Conservation (phyloP, 176 grass and related monocot genomes). For the Musa schizocarpa region DNA sequence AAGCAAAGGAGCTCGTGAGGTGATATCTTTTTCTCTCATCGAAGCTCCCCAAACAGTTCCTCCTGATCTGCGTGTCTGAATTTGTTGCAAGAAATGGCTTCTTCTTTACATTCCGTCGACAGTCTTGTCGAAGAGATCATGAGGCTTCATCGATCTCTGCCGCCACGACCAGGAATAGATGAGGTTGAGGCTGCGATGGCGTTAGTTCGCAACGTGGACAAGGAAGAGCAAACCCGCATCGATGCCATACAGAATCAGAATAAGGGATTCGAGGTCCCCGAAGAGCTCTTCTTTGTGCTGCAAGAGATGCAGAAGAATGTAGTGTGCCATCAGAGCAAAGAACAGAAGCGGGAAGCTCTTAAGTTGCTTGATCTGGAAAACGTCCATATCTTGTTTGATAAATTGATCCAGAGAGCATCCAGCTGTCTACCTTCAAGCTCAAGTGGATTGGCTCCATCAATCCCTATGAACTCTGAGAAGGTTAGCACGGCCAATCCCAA, state of each 20-base stretch:
- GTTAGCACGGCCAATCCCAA: conserved; percentile 10
- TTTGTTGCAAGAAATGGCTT: conserved; percentile 22
- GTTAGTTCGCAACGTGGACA: conserved; percentile 56
- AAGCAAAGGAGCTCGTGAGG: conserved; percentile 56
- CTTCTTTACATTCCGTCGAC: conserved; percentile 61
- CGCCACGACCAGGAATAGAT: conserved; percentile 56
- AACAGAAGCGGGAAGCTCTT: conserved; percentile 76
- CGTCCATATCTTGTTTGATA: conserved; percentile 56
- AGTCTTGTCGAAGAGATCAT: conserved; percentile 69
- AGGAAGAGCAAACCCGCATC: conserved; percentile 59
- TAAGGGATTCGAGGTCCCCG: conserved; percentile 47
- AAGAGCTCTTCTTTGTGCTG: conserved; percentile 82
- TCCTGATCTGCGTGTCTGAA: conserved; percentile 10
- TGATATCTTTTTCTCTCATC: conserved; percentile 2
- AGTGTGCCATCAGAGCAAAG: conserved; percentile 52
- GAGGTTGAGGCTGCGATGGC: conserved; percentile 76
- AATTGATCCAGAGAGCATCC: conserved; percentile 75
- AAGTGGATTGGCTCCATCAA: conserved; percentile 27
- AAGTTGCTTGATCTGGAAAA: conserved; percentile 75
- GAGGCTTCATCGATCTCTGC: conserved; percentile 70
- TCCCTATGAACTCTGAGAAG: conserved; percentile 14
- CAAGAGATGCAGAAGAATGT: conserved; percentile 92
- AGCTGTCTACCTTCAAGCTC: conserved; percentile 58
- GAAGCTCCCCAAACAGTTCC: not conserved
- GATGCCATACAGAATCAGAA: conserved; percentile 48